Evolutionary conservation across 1,284 basidiomycete species (phyloP).

Genomic region (Blastosporella zonata): DNA sequence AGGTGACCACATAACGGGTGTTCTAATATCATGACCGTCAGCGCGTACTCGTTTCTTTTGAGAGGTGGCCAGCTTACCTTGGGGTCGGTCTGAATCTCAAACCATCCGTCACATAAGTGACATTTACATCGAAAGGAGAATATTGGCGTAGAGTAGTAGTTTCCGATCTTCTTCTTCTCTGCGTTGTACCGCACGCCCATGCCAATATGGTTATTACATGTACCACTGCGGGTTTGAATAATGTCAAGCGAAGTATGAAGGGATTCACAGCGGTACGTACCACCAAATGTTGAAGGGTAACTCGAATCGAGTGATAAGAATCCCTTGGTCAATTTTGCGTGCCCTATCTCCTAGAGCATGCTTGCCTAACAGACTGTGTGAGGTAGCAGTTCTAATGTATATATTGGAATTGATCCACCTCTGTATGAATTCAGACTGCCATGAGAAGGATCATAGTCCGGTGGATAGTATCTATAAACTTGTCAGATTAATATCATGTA

Average conservation of each 20-base stretch:
- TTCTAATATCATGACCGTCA: constrained; percentile 52
- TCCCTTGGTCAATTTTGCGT: constrained; percentile 89
- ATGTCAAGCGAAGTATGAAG: constrained; percentile 1
- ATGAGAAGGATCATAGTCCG: constrained; percentile 79
- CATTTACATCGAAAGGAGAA: constrained; percentile 97
- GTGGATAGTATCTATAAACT: constrained; percentile 75
- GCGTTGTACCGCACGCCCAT: constrained; percentile 99
- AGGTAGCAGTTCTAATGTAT: constrained; percentile 3
- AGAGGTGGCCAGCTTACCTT: constrained; percentile 52
- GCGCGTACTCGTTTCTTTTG: neutral
- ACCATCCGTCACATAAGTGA: constrained; percentile 89
- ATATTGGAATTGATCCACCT: constrained; percentile 40
- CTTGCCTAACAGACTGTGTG: constrained; percentile 65
- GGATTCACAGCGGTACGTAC: constrained; percentile 41
- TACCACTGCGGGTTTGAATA: constrained; percentile 49
- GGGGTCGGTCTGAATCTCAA: constrained; percentile 97
- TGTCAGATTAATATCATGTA: constrained; percentile 1
- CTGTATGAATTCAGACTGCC: constrained; percentile 80
- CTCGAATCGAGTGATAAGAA: constrained; percentile 91
- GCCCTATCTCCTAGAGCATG: constrained; percentile 93
- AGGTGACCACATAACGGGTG: constrained; percentile 89
- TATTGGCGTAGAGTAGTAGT: constrained; percentile 93
- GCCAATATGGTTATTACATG: constrained; percentile 92
- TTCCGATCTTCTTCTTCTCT: constrained; percentile 96
- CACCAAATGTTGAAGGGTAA: constrained; percentile 99